Conservation (phyloP, 164 flowering plant species). For the grape (Vitis vinifera) region ASM3070453v1 NC_081811.1:5617501-5618000, state of each 20-base stretch:
- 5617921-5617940: conserved; percentile 64
- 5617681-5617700: conserved; percentile 85
- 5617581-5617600: conserved; percentile 92
- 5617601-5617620: conserved; percentile 93
- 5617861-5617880: conserved; percentile 92
- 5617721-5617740: conserved; percentile 62
- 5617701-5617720: conserved; percentile 60
- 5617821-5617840: conserved; percentile 64
- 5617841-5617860: conserved; percentile 95
- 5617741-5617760: conserved; percentile 70
- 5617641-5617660: conserved; percentile 59
- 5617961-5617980: conserved; percentile 62
- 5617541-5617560: conserved; percentile 49
- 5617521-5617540: no score
- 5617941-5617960: conserved; percentile 79
- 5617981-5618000: conserved; percentile 62
- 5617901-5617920: conserved; percentile 61
- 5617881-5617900: conserved; percentile 75
- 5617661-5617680: conserved; percentile 90
- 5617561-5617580: conserved; percentile 93
- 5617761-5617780: conserved; percentile 95
- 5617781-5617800: conserved; percentile 96
- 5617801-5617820: conserved; percentile 69
- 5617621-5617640: conserved; percentile 89
- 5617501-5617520: no score